These are phyloP conservation scores for Phytopythium oedochilum DNA, from an alignment of 352 stramenopile genomes.

Conservation along the genomic window DNA sequence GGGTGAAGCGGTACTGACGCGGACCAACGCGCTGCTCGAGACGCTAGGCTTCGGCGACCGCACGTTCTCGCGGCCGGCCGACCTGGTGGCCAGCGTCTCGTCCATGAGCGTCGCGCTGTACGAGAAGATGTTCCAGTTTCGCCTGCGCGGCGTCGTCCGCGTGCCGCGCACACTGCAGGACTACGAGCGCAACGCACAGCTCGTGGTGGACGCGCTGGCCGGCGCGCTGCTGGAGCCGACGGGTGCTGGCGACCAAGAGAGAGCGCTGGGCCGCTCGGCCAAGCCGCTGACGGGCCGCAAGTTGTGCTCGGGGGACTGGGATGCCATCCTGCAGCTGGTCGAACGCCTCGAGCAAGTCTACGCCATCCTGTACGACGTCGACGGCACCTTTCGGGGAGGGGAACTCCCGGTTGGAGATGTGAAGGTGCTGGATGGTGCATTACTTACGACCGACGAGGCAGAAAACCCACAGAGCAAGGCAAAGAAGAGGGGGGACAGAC, in stretches of 20 bases:
- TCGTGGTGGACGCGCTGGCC: conserved; percentile 76
- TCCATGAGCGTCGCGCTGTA: conserved; percentile 92
- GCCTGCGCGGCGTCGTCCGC: conserved; percentile 62
- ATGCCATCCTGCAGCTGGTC: conserved; percentile 44
- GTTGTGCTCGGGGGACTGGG: conserved; percentile 49
- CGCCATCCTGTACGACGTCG: conserved; percentile 43
- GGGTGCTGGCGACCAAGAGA: not conserved
- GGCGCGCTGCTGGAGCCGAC: conserved; percentile 65
- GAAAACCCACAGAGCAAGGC: not conserved
- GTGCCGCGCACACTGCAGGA: conserved; percentile 52
- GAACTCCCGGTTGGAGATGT: not conserved
- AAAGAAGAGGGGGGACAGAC: not conserved
- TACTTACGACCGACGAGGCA: not conserved
- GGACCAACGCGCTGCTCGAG: conserved; percentile 78
- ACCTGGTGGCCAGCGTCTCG: conserved; percentile 84
- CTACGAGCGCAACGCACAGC: conserved; percentile 86
- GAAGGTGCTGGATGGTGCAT: not conserved
- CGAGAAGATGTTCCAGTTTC: conserved; percentile 88
- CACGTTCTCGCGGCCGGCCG: conserved; percentile 62
- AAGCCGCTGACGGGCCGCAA: conserved; percentile 44
- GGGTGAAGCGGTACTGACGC: conserved; percentile 11
- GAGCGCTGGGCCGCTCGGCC: not conserved
- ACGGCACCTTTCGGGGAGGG: conserved; percentile 2
- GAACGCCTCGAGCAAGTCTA: conserved; percentile 58
- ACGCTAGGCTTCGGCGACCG: conserved; percentile 77